Evolutionary conservation across 495 filamentous ascomycete genomes (phyloP), one percentile per base, ranked within the genome.

Genomic region (Daldinia grandis): DNA sequence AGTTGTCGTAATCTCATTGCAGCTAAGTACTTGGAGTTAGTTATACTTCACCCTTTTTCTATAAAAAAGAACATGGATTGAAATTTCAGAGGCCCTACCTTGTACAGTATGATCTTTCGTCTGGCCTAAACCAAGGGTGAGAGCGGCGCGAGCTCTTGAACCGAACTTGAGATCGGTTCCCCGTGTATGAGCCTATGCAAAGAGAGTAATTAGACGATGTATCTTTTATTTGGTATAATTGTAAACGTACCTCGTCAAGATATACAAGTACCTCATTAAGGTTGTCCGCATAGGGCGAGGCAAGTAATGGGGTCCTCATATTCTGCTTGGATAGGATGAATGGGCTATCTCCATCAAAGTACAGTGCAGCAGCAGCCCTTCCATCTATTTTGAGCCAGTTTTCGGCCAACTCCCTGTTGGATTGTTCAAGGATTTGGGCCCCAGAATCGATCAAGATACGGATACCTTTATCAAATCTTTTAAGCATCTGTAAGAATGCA

Each of bases 381-480:
- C 56, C 25, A 66, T 81, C 78, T 4, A 81, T 64, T 6, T 73
- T 47, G 0, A 90, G 76, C 87, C 87, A 90, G 0, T 64, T 74
- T 47, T 73, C 74, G 0, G 74, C 85, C 0, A 89, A 68, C 1
- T 62, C 72, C 5, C 63, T 59, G 53, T 83, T 83, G 31, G 76
- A 70, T 65, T 78, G 80, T 47, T 85, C 81, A 0, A 87, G 74
- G 33, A 84, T 83, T 5, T 81, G 77, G 0, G 85, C 84, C 0
- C 85, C 85, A 2, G 83, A 79, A 65, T 87, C 85, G 28, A 85
- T 86, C 0, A 87, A 68, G 7, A 87, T 75, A 7, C 78, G 68
- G 30, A 87, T 83, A 2, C 70, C 51, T 17, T 59, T 30, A 53
- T 53, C 19, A 3, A 24, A 47, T 12, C 21, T 37, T 19, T 42